Base-by-base conservation (phyloP, 23 red algal genomes). In the Gracilaria domingensis region DNA sequence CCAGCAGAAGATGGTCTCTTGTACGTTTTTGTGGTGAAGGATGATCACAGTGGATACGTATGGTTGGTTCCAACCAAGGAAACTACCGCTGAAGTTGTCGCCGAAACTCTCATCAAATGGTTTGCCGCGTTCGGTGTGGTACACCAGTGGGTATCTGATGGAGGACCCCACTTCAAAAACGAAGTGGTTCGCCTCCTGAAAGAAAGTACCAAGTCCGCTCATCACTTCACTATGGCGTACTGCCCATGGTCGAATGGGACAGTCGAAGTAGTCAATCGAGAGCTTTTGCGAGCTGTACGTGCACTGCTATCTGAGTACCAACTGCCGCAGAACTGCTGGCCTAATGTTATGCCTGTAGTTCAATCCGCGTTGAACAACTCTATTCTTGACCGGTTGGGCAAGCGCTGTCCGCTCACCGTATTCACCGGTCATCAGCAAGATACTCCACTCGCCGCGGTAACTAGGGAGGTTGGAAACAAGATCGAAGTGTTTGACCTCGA, bases 291-390 rank as follows among this genome's bases (percentile, higher is more conserved):
- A 4, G 30, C 34, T 8, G 11, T 12, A 25, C 73, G 73, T 4
- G 73, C 73, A 47, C 34, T 78, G 6, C 40, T 78, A 2, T 78
- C 73, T 6, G 73, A 78, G 18, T 30, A 26, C 47, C 18, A 26
- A 47, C 73, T 78, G 17, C 73, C 44, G 28, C n/a, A n/a, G n/a
- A n/a, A n/a, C n/a, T n/a, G n/a, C n/a, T n/a, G n/a, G n/a, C n/a
- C n/a, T n/a, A n/a, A n/a, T 32, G 32, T 78, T 47, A 42, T 78
- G n/a, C 73, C 21, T 25, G 23, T 78, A 1, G 49, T 78, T 28
- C 73, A 42, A 47, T 51, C 44, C 30, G 34, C 34, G 4, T 39
- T 90, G 30, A 90, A 81, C 29, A 90, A 90, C 56, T 34, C 87
- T 24, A 48, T 42, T 17, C 79, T 75, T 17, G 18, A 75, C 32